phyloP scores from a whole-genome alignment of 192 early-diverging fungal genomes.

The Globomyces pollinis-pini region DNA sequence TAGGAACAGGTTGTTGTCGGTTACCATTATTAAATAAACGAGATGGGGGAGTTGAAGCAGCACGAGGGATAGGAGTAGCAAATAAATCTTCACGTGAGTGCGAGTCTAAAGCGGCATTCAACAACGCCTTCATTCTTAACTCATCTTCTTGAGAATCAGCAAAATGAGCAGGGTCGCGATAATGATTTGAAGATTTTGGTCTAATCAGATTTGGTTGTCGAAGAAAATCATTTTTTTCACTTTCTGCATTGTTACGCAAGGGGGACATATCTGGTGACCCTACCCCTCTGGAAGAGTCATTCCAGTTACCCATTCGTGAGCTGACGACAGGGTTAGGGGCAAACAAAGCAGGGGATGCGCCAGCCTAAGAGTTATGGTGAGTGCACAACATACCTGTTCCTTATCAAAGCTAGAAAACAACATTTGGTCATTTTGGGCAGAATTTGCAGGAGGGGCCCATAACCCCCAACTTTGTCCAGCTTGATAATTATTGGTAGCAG shows the following conservation, averaged over 20 bases:
- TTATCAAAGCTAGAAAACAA: not conserved
- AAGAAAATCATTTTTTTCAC: not conserved
- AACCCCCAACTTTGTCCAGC: not conserved
- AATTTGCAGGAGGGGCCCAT: conserved; percentile 4
- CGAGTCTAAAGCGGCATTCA: conserved; percentile 54
- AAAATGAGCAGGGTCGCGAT: too few species aligned
- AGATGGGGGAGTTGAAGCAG: conserved; percentile 62
- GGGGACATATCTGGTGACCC: too few species aligned
- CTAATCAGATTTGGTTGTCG: not conserved
- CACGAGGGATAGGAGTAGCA: conserved; percentile 47
- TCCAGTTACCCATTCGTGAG: too few species aligned
- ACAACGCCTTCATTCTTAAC: conserved; percentile 44
- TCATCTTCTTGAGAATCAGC: conserved; percentile 36
- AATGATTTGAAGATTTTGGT: conserved; percentile 28
- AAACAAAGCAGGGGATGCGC: not conserved
- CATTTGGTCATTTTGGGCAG: conserved; percentile 9
- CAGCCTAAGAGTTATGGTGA: too few species aligned
- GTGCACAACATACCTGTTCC: not conserved
- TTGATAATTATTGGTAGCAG: not conserved
- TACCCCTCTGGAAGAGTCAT: too few species aligned
- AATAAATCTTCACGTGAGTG: conserved; percentile 48
- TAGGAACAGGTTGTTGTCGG: too few species aligned
- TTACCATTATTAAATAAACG: conserved; percentile 35
- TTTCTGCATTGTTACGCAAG: not conserved
- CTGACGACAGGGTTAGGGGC: not conserved